Percentiles rank a stretch among this genome's conserved stretches.
Evolutionary conservation across 148 eudicot genomes (phyloP).

Genomic region (Talinum fruticosum): DNA sequence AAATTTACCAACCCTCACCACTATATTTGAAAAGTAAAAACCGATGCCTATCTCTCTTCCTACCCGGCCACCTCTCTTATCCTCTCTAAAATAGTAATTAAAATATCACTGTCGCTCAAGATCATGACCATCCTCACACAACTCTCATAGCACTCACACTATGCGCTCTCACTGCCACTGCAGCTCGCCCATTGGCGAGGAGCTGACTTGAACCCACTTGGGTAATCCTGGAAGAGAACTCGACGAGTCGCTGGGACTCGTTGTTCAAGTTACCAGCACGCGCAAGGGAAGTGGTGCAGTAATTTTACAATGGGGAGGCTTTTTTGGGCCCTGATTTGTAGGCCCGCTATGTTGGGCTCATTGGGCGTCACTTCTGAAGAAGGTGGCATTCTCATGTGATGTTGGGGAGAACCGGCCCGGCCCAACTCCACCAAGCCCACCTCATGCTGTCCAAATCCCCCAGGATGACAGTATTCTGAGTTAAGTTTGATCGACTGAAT

Average conservation of each 20-base stretch:
- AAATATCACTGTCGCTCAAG: background rate
- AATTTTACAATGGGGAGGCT: constrained; percentile 55
- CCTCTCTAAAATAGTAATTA: constrained; percentile 2
- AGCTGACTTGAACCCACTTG: background rate
- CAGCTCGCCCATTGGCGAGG: background rate
- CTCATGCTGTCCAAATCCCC: background rate
- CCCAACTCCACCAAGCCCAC: constrained; percentile 26
- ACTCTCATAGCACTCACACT: background rate
- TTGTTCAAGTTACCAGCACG: constrained; percentile 48
- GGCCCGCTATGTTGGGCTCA: constrained; percentile 54
- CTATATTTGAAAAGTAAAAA: no score
- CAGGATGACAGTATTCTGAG: background rate
- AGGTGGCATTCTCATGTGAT: constrained; percentile 46
- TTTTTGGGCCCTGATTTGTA: constrained; percentile 44
- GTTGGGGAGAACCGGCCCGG: constrained; percentile 15
- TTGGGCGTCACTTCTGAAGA: constrained; percentile 52
- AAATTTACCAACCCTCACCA: background rate
- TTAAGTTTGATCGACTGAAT: background rate
- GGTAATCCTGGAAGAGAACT: constrained; percentile 20
- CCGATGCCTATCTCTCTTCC: constrained; percentile 4
- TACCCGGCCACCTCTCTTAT: background rate
- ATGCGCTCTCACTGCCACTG: background rate
- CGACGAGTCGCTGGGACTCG: constrained; percentile 45
- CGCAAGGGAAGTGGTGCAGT: constrained; percentile 48
- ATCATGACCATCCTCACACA: background rate